These are phyloP conservation scores for Entelexis sorbosivorans DNA, from an alignment of 1,139 yeast genomes.

Conservation along the genomic window DNA sequence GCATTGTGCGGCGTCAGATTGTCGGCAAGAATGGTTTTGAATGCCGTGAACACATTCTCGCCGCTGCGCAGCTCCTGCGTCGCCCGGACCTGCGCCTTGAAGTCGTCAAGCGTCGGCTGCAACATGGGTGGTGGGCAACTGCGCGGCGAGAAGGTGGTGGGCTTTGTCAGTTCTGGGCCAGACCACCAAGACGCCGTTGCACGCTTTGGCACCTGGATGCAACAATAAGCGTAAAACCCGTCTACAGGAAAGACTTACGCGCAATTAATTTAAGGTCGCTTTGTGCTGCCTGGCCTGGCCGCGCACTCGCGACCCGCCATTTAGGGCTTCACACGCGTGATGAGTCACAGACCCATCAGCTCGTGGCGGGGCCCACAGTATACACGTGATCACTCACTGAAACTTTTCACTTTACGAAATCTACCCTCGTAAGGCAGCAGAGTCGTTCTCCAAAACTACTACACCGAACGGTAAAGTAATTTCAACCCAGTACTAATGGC, in stretches of 20 bases:
- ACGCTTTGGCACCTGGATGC: too few species aligned
- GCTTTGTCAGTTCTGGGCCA: constrained; percentile 1
- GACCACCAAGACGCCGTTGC: not conserved
- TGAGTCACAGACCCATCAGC: too few species aligned
- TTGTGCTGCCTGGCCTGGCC: not conserved
- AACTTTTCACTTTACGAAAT: not conserved
- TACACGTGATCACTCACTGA: constrained; percentile 3
- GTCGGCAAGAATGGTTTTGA: constrained; percentile 60
- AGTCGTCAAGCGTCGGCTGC: constrained; percentile 52
- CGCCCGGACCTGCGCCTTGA: constrained; percentile 29
- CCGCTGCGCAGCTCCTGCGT: constrained; percentile 33
- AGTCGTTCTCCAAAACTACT: constrained; percentile 3
- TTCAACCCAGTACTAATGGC: constrained; percentile 42
- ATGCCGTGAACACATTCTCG: constrained; percentile 57
- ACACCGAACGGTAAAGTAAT: constrained; percentile 10
- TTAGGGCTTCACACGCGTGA: not conserved
- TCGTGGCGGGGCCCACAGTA: too few species aligned
- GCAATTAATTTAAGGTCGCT: not conserved
- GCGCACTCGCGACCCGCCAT: not conserved
- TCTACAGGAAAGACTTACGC: too few species aligned
- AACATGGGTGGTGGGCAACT: constrained; percentile 24
- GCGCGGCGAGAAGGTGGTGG: too few species aligned
- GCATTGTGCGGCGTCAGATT: constrained; percentile 84
- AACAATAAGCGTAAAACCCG: too few species aligned
- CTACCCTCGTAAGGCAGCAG: too few species aligned